Conservation (phyloP, 371 early-diverging fungal genomes). For the Nematocida sp. region DNA sequence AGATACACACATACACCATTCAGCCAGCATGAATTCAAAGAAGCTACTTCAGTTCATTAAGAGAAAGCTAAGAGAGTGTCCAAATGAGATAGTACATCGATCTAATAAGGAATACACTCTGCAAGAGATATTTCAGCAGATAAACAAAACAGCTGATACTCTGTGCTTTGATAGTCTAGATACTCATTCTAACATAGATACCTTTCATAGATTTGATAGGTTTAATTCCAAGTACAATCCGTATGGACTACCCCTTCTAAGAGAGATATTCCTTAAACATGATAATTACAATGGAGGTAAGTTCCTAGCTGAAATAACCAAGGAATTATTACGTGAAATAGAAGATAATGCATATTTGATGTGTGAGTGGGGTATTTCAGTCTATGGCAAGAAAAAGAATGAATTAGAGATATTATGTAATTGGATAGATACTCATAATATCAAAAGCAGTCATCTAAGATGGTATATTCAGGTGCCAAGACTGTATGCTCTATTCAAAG, state of each 20-base stretch:
- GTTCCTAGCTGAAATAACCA: slow-evolving; percentile 85
- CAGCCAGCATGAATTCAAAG: slow-evolving; percentile 93
- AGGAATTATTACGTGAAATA: slow-evolving; percentile 82
- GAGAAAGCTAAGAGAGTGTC: slow-evolving; percentile 75
- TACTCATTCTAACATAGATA: slow-evolving; percentile 76
- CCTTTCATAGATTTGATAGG: slow-evolving; percentile 81
- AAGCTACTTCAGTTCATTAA: slow-evolving; percentile 91
- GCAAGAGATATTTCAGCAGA: slow-evolving; percentile 74
- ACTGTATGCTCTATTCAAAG: slow-evolving; percentile 79
- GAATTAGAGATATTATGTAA: slow-evolving; percentile 89
- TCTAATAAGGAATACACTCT: slow-evolving; percentile 65
- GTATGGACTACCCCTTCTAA: slow-evolving; percentile 68
- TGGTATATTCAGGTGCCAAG: slow-evolving; percentile 93
- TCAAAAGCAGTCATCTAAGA: slow-evolving; percentile 79
- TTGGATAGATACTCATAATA: slow-evolving; percentile 73
- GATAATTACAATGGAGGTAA: slow-evolving; percentile 82
- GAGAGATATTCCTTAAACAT: slow-evolving; percentile 85
- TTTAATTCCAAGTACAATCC: slow-evolving; percentile 94
- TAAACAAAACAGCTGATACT: slow-evolving; percentile 87
- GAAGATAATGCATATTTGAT: slow-evolving; percentile 70
- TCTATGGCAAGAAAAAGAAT: slow-evolving; percentile 66
- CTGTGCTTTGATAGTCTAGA: slow-evolving; percentile 87
- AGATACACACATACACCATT: slow-evolving; percentile 92
- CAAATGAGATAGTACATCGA: slow-evolving; percentile 65
- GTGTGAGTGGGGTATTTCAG: slow-evolving; percentile 61